phyloP scores from a whole-genome alignment of 805 yeast species.

The Priceomyces carsonii region DNA sequence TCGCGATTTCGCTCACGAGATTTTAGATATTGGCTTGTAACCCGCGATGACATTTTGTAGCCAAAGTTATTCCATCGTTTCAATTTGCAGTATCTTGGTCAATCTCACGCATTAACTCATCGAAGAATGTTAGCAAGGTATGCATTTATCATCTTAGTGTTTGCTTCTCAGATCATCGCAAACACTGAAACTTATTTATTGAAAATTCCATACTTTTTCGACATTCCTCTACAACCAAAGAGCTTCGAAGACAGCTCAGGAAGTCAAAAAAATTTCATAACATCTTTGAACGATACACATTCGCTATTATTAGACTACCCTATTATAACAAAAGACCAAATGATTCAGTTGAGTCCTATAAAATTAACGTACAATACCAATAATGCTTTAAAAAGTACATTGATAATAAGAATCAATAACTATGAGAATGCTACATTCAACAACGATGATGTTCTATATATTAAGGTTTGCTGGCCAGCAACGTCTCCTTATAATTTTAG shows the following conservation, averaged over 20 bases:
- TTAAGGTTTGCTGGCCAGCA: slow-evolving; percentile 42
- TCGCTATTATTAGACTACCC: slow-evolving; percentile 25
- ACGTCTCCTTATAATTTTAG: slow-evolving; percentile 26
- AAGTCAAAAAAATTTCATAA: neutral
- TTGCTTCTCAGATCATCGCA: slow-evolving; percentile 15
- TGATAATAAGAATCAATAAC: slow-evolving; percentile 35
- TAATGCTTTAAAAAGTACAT: slow-evolving; percentile 9
- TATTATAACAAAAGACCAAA: slow-evolving; percentile 13
- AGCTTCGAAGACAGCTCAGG: neutral
- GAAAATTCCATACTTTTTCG: slow-evolving; percentile 34
- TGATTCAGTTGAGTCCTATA: neutral
- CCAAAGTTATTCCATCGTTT: no score
- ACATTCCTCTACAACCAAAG: slow-evolving; percentile 23
- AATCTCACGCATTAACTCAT: no score
- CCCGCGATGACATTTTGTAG: no score
- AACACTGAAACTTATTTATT: slow-evolving; percentile 40
- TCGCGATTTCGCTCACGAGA: no score
- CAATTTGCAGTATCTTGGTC: no score
- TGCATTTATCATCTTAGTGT: neutral
- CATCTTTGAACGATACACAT: slow-evolving; percentile 20
- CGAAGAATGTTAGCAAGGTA: neutral
- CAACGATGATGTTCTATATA: slow-evolving; percentile 24
- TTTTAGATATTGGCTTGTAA: no score
- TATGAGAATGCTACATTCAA: slow-evolving; percentile 26
- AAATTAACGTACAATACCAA: slow-evolving; percentile 11